Base-by-base conservation (phyloP, 768 basidiomycete genomes). In the Amanita phalloides region DNA sequence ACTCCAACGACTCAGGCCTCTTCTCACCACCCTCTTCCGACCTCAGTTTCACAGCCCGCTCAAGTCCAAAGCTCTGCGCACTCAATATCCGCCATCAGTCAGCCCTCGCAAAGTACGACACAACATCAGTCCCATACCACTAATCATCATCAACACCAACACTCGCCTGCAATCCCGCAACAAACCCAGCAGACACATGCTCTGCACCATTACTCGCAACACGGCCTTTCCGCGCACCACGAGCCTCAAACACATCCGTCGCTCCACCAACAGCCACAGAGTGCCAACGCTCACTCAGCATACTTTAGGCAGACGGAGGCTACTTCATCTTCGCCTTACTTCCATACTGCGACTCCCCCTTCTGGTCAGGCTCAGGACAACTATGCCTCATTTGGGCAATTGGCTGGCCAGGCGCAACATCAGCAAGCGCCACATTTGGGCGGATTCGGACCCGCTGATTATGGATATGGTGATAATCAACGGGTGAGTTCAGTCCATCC, bases 281-380 rank as follows among this genome's bases (percentile, higher is more conserved):
- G 60, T 51, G 60, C 66, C n/a, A 62, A 66, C n/a, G 65, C 66
- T 1, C 75, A 78, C 53, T 73, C 78, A 5, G 77, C 62, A 51
- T 89, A 86, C 61, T 87, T 85, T 73, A 75, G 86, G 49, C 84
- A 85, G 60, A 73, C 74, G 9, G 82, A 87, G 6, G 63, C 74
- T 2, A 58, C 67, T 21, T 57, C 67, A 8, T 50, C 68, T 20
- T 66, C 64, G 25, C 83, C 82, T 4, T 89, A 87, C 65, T 87
- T 86, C 74, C 84, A 90, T 60, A 73, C 83, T 0, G 78, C 84
- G 6, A 90, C 88, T 2, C 88, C 87, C 20, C 86, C 87, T 51
- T 80, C 78, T 25, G 63, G 66, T 3, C 83, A 82, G 58, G 68
- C 70, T 14, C 86, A 87, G 53, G 75, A 81, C 46, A 81, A 70